Conservation (phyloP, 225 moss, liverwort and hornwort species). For the Takakia lepidozioides region DNA sequence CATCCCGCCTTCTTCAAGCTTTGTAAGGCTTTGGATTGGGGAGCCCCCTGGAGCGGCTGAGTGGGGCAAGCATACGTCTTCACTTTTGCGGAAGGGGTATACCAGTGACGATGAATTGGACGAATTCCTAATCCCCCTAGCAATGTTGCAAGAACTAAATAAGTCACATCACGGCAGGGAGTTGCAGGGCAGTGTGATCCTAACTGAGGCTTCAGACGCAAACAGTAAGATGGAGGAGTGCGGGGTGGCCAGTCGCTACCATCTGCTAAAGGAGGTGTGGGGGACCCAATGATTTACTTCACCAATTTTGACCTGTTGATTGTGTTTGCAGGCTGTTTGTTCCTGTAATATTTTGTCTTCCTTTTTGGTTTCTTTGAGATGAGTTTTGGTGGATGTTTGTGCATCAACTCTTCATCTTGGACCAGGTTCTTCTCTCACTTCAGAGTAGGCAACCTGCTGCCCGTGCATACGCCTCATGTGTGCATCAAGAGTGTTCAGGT, state of each 20-base stretch:
- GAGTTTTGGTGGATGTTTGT: too few relatives aligned
- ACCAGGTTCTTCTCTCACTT: too few relatives aligned
- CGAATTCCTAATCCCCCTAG: too few relatives aligned
- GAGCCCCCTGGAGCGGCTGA: slow-evolving; percentile 27
- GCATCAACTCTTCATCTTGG: too few relatives aligned
- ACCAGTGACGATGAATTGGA: slow-evolving; percentile 87
- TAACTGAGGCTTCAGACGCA: slow-evolving; percentile 10
- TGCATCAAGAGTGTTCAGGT: too few relatives aligned
- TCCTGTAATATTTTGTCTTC: too few relatives aligned
- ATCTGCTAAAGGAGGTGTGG: slow-evolving; percentile 71
- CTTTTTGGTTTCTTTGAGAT: too few relatives aligned
- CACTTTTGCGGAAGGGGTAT: slow-evolving; percentile 80
- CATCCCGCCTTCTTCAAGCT: slow-evolving; percentile 50
- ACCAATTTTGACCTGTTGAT: too few relatives aligned
- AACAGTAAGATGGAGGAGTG: slow-evolving; percentile 13
- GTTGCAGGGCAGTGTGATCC: slow-evolving; percentile 4
- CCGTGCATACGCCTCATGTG: too few relatives aligned
- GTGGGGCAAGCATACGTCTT: slow-evolving; percentile 58
- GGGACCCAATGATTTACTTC: slow-evolving; percentile 11
- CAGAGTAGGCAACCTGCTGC: too few relatives aligned
- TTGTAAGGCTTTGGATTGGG: slow-evolving; percentile 78
- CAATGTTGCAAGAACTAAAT: too few relatives aligned
- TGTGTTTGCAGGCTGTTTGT: too few relatives aligned
- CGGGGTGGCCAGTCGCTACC: slow-evolving; percentile 41
- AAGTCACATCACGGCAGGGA: slow-evolving; percentile 15